Conservation (phyloP, 2,329 filamentous ascomycete genomes). For the Hypoxylon sp. region DNA sequence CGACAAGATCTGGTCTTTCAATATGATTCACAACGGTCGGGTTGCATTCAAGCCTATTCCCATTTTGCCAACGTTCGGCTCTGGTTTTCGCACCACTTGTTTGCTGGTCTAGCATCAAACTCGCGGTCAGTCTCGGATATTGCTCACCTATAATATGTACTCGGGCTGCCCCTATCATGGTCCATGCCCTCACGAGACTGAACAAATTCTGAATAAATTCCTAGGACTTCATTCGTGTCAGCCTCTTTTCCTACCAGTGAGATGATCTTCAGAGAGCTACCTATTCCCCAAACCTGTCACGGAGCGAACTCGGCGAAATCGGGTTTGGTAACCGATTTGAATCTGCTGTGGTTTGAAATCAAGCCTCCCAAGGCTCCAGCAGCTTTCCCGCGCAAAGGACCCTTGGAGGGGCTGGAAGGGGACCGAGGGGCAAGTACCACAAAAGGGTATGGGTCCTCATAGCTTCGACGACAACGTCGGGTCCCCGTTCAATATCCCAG, state of each 20-base stretch:
- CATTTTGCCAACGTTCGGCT: slow-evolving; percentile 34
- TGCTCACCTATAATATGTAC: slow-evolving; percentile 7
- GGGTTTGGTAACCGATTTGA: slow-evolving; percentile 39
- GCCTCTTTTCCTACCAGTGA: slow-evolving; percentile 23
- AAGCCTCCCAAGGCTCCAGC: slow-evolving; percentile 39
- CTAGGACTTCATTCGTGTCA: slow-evolving; percentile 6
- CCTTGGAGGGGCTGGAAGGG: slow-evolving; percentile 43
- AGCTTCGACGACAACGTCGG: slow-evolving; percentile 25
- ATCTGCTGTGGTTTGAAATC: slow-evolving; percentile 42
- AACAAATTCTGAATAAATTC: background rate
- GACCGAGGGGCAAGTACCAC: slow-evolving; percentile 33
- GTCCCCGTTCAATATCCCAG: slow-evolving; percentile 13
- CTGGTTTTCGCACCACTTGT: slow-evolving; percentile 23
- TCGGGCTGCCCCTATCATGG: background rate
- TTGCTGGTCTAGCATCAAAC: slow-evolving; percentile 13
- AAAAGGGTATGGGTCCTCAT: slow-evolving; percentile 22
- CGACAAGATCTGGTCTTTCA: slow-evolving; percentile 24
- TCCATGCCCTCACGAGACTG: slow-evolving; percentile 16
- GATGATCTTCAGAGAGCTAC: slow-evolving; percentile 33
- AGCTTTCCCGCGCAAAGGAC: slow-evolving; percentile 30
- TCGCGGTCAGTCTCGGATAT: slow-evolving; percentile 20
- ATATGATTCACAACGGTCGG: slow-evolving; percentile 31
- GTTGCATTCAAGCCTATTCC: slow-evolving; percentile 34
- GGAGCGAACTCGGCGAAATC: slow-evolving; percentile 47
- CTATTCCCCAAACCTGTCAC: slow-evolving; percentile 27